Evolutionary conservation across 2,329 filamentous ascomycete genomes (phyloP).

Genomic region (Claviceps digitariae): DNA sequence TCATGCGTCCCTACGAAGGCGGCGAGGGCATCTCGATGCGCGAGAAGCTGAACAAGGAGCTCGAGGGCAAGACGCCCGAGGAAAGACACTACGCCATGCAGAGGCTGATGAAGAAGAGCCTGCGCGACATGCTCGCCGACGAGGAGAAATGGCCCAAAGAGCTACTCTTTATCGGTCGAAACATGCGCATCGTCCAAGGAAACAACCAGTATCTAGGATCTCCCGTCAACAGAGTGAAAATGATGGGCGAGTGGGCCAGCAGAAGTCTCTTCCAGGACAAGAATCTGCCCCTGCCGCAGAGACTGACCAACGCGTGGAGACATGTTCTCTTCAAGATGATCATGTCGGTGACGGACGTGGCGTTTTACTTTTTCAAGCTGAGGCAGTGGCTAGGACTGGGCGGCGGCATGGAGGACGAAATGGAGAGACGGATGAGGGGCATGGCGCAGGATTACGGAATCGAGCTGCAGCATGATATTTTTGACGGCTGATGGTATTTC

Average conservation of each 20-base stretch:
- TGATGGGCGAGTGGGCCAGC: slow-evolving; percentile 83
- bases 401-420: slow-evolving; percentile 83
- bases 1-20: slow-evolving; percentile 83
- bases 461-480: slow-evolving; percentile 76
- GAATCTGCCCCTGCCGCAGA: slow-evolving; percentile 47
- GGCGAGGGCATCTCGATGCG: slow-evolving; percentile 53
- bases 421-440: slow-evolving; percentile 73
- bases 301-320: slow-evolving; percentile 55
- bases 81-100: slow-evolving; percentile 88
- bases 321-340: slow-evolving; percentile 76
- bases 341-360: slow-evolving; percentile 60
- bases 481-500: slow-evolving; percentile 53
- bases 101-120: slow-evolving; percentile 58
- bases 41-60: slow-evolving; percentile 51
- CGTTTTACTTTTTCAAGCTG: slow-evolving; percentile 71
- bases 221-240: slow-evolving; percentile 85
- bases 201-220: slow-evolving; percentile 86
- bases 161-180: slow-evolving; percentile 82
- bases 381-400: slow-evolving; percentile 65
- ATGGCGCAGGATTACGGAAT: slow-evolving; percentile 88
- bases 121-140: slow-evolving; percentile 60
- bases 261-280: slow-evolving; percentile 66
- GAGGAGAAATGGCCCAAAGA: slow-evolving; percentile 83
- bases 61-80: slow-evolving; percentile 41
- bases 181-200: slow-evolving; percentile 83